Conservation (phyloP, 805 yeast genomes). For the Yarrowia alimentaria region DNA sequence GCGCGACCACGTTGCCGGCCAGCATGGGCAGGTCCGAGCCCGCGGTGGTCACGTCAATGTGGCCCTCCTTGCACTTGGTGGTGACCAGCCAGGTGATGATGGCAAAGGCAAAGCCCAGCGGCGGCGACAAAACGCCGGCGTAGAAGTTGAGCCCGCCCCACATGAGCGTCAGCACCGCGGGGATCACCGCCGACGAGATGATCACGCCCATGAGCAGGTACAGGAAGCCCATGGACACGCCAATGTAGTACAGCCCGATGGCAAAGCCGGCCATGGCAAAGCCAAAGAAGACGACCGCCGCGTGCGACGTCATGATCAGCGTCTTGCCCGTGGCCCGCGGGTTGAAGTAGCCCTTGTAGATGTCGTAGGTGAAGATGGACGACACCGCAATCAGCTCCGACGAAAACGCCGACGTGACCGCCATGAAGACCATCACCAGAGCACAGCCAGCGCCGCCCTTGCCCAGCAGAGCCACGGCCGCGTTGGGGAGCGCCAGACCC, state of each 20-base stretch:
- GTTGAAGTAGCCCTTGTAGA: constrained; percentile 75
- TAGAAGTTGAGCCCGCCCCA: constrained; percentile 60
- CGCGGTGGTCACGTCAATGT: constrained; percentile 62
- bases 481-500: constrained; percentile 66
- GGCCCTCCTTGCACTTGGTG: constrained; percentile 42
- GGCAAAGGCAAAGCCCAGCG: constrained; percentile 71
- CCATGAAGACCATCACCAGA: constrained; percentile 79
- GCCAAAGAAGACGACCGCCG: constrained; percentile 59
- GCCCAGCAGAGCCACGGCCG: constrained; percentile 83
- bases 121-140: constrained; percentile 76
- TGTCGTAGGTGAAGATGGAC: constrained; percentile 79
- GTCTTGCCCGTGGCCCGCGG: constrained; percentile 75
- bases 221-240: constrained; percentile 80
- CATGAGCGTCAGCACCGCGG: constrained; percentile 67
- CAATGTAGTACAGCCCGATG: constrained; percentile 77
- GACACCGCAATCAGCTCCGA: constrained; percentile 89
- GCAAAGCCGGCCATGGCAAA: constrained; percentile 77
- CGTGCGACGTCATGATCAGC: constrained; percentile 67
- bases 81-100: constrained; percentile 62
- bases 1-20: constrained; percentile 81
- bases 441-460: constrained; percentile 86
- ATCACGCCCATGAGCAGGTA: constrained; percentile 88
- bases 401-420: constrained; percentile 88
- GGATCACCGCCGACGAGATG: constrained; percentile 81
- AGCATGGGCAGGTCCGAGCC: constrained; percentile 87